phyloP scores from a whole-genome alignment of 148 eudicot genomes.

The Selenicereus undatus region DNA sequence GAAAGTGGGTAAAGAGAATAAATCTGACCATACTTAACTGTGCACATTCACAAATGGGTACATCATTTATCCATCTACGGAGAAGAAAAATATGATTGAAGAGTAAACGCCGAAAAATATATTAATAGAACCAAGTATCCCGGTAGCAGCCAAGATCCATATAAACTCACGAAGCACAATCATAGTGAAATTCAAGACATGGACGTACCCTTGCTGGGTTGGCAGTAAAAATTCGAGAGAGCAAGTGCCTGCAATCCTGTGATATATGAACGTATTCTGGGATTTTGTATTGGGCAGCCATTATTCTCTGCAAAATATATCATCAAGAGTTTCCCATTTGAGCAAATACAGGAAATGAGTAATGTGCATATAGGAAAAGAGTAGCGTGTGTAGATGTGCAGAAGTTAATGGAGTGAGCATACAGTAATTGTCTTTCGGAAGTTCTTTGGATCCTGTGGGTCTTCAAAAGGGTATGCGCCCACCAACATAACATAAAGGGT shows the following conservation, averaged over 20 bases:
- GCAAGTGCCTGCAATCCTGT: conserved; percentile 61
- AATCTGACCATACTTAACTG: too few relatives aligned
- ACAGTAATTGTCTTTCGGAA: conserved; percentile 74
- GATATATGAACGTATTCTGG: conserved; percentile 87
- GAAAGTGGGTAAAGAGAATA: background rate
- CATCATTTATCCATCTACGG: too few relatives aligned
- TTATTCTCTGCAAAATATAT: conserved; percentile 54
- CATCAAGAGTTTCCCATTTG: background rate
- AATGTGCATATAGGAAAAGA: background rate
- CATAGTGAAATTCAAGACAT: background rate
- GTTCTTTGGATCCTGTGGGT: conserved; percentile 70
- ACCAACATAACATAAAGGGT: conserved; percentile 86
- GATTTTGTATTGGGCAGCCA: conserved; percentile 68
- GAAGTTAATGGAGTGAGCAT: conserved; percentile 7
- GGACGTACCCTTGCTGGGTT: conserved; percentile 50
- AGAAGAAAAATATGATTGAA: background rate
- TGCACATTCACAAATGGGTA: too few relatives aligned
- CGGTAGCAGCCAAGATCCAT: background rate
- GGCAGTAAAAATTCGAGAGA: conserved; percentile 64
- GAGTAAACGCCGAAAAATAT: background rate
- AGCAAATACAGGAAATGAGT: background rate
- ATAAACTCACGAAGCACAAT: background rate
- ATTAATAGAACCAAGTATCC: too few relatives aligned
- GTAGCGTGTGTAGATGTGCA: background rate
- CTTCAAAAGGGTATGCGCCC: conserved; percentile 89